Percentiles rank a stretch among this genome's conserved stretches.
phyloP scores from a whole-genome alignment of 2,329 filamentous ascomycete species.

The Pyricularia sp. region DNA sequence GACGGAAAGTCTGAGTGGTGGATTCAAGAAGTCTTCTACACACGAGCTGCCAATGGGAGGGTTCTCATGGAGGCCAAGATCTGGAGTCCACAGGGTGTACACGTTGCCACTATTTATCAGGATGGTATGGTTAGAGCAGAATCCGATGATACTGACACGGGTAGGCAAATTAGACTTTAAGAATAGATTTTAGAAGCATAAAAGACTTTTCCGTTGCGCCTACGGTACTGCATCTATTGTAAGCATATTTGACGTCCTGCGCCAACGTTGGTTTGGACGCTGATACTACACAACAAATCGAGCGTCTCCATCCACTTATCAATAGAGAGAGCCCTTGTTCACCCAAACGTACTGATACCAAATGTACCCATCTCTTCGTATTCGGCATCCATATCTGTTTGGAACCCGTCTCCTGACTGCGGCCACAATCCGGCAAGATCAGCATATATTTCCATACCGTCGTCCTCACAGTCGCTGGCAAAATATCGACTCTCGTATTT shows the following conservation, averaged over 20 bases:
- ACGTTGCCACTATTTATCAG: slow-evolving; percentile 46
- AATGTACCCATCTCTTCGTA: background rate
- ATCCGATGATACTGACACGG: slow-evolving; percentile 9
- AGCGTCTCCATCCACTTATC: background rate
- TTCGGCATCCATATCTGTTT: background rate
- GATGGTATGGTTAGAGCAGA: slow-evolving; percentile 34
- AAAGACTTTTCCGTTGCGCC: background rate
- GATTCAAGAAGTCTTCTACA: slow-evolving; percentile 42
- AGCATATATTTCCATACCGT: background rate
- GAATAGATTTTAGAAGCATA: background rate
- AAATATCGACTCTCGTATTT: background rate
- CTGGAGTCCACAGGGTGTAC: slow-evolving; percentile 43
- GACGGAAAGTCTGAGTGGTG: slow-evolving; percentile 31
- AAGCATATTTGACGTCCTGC: too few species aligned
- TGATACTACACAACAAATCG: too few species aligned
- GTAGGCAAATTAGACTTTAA: background rate
- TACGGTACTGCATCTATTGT: background rate
- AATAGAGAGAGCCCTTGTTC: background rate
- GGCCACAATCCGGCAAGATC: background rate
- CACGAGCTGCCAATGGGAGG: slow-evolving; percentile 34
- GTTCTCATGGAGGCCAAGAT: slow-evolving; percentile 38
- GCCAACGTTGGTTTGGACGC: too few species aligned
- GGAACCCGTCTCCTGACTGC: background rate
- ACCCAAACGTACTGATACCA: background rate
- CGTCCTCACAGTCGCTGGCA: background rate